Evolutionary conservation across 441 rosid species (phyloP), one percentile per base, ranked within the genome.

Genomic region (Populus hybrid): DNA sequence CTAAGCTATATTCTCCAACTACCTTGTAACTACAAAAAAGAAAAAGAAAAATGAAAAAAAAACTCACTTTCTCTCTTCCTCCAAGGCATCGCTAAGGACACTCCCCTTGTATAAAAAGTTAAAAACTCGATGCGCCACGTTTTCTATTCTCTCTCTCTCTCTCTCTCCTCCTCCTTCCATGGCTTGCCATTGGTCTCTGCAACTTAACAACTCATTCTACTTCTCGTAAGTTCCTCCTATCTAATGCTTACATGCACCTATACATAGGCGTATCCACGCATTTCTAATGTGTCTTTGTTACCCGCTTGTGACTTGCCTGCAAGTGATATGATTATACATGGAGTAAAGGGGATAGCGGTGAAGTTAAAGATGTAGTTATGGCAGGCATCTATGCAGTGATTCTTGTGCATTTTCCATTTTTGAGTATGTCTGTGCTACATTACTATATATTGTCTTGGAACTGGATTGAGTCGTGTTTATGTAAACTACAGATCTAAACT

Each of bases 181-280:
- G 95, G 90, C 90, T 81, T 86, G 85, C 59, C 82, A 65, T 35
- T 76, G 80, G 73, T 81, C 80, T 65, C 82, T 81, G 76, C 89
- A 76, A 8, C 84, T 76, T 5, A 82, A 80, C 75, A 73, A 66
- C 46, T 78, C 79, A 68, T 72, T 77, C 72, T 50, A 35, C 73
- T 46, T 76, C 80, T 26, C 80, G 93, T 89, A 87, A 87, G 87
- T 46, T 74, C 71, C 68, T 69, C 40, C 61, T 59, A 12, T 64
- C 69, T 64, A 65, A 57, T 30, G 28, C 10, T 4, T 38, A 21
- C 28, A 26, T 28, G 40, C 9, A 2, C 8, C 4, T 69, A 7
- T 54, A 8, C 68, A 24, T 10, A 21, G 28, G 28, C 32, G 6
- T 11, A 65, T n/a, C 12, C 68, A 2, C 0, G 18, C 54, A 42